Percentiles rank a stretch among this genome's conserved stretches.
Conservation (phyloP, 2,329 filamentous ascomycete species). For the Talaromyces sp. region DNA sequence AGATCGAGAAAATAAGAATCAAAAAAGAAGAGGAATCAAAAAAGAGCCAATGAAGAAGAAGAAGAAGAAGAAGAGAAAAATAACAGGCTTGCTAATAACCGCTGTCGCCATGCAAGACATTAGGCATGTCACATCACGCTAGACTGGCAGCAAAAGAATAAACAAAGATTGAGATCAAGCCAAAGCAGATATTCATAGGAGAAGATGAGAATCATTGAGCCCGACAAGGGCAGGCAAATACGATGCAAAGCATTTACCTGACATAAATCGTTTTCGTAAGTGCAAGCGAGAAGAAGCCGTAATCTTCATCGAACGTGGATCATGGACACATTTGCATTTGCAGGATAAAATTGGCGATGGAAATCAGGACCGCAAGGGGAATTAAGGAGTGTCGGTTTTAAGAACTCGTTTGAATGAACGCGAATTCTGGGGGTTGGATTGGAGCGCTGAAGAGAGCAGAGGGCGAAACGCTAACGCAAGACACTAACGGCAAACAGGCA, state of each 20-base stretch:
- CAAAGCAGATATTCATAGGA: background rate
- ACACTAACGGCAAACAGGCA: constrained; percentile 12
- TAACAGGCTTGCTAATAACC: background rate
- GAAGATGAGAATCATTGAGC: too few species aligned
- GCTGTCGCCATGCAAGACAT: constrained; percentile 15
- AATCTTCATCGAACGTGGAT: constrained; percentile 23
- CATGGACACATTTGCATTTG: constrained; percentile 23
- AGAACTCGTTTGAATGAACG: background rate
- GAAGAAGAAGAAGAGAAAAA: background rate
- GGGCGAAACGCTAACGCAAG: constrained; percentile 5
- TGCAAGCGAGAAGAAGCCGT: constrained; percentile 14
- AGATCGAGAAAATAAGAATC: constrained; percentile 1
- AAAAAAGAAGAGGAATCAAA: background rate
- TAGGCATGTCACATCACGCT: constrained; percentile 17
- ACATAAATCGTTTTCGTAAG: constrained; percentile 15
- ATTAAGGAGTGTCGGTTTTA: background rate
- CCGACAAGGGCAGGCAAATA: background rate
- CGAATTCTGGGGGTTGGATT: too few species aligned
- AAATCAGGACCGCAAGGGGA: background rate
- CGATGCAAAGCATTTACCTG: constrained; percentile 11
- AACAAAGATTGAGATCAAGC: constrained; percentile 2
- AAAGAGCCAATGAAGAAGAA: background rate
- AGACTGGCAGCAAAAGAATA: constrained; percentile 3
- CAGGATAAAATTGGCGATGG: background rate
- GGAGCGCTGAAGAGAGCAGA: constrained; percentile 5